Percentiles rank a stretch among this genome's conserved stretches.
These are phyloP conservation scores for Gracilaria gracilis DNA, from an alignment of 23 red algal genomes.

Conservation along the genomic window DNA sequence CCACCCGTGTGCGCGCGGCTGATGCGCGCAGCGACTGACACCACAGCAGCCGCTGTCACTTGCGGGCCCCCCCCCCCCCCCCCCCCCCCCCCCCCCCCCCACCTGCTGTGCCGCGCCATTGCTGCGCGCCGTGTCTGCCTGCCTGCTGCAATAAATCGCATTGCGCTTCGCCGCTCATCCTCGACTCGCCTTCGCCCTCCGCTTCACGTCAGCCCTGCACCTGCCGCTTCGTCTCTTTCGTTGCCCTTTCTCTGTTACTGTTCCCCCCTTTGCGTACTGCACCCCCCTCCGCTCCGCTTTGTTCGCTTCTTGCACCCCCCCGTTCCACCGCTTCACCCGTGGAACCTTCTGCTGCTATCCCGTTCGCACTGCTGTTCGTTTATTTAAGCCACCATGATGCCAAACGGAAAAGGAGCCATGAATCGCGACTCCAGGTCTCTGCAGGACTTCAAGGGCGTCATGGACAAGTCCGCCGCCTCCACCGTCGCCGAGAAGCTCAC, in stretches of 20 bases:
- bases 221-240: not conserved
- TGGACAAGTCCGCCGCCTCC: slow-evolving; percentile 72
- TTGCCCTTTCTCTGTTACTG: not conserved
- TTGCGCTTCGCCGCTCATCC: no score
- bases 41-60: no score
- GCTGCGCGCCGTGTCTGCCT: no score
- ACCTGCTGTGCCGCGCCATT: no score
- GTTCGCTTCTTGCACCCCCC: not conserved
- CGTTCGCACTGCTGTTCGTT: not conserved
- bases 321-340: not conserved
- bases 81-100: no score
- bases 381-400: not conserved
- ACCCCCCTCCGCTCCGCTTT: not conserved
- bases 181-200: no score
- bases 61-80: no score
- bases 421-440: slow-evolving; percentile 43
- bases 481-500: slow-evolving; percentile 66
- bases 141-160: no score
- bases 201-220: no score
- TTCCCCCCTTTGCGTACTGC: not conserved
- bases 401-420: slow-evolving; percentile 4
- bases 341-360: not conserved
- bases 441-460: slow-evolving; percentile 79
- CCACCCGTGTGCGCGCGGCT: not conserved
- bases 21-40: not conserved